A percentile compares a stretch with the other conserved stretches of the same genome.
phyloP scores from a whole-genome alignment of 495 filamentous ascomycete species.

The Haplographium delicatum region DNA sequence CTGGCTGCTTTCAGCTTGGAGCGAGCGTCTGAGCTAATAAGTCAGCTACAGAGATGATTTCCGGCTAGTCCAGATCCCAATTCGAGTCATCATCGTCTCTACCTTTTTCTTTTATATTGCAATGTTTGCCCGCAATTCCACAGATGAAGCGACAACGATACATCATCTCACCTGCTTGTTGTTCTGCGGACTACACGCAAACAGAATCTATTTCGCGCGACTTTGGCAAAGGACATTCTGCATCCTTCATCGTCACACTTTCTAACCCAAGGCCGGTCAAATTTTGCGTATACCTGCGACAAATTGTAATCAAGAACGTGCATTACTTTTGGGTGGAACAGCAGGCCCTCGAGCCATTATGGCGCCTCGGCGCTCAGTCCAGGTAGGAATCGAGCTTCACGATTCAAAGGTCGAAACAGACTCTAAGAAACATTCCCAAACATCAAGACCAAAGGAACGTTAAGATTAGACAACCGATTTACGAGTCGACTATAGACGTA shows the following conservation, averaged over 20 bases:
- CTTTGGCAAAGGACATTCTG: conserved; percentile 20
- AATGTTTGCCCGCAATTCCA: conserved; percentile 6
- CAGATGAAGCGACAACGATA: conserved; percentile 14
- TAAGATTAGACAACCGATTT: conserved; percentile 15
- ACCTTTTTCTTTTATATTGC: no score
- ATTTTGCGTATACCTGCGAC: conserved; percentile 17
- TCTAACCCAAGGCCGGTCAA: conserved; percentile 15
- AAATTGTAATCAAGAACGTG: conserved; percentile 15
- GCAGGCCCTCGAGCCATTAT: conserved; percentile 8
- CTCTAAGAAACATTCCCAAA: conserved; percentile 10
- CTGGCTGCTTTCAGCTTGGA: no score
- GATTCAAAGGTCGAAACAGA: conserved; percentile 9
- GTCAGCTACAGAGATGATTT: no score
- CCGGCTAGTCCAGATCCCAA: conserved; percentile 16
- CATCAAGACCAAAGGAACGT: conserved; percentile 9
- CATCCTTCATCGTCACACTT: conserved; percentile 21
- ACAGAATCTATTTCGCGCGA: conserved; percentile 18
- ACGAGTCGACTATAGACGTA: conserved; percentile 17
- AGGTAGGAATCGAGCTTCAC: conserved; percentile 13
- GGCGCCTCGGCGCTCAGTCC: conserved; percentile 13
- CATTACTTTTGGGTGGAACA: conserved; percentile 12
- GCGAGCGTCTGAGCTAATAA: no score
- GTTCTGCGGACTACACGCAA: conserved; percentile 18
- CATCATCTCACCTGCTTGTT: conserved; percentile 11
- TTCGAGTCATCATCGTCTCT: conserved; percentile 16